A percentile compares a stretch with the other conserved stretches of the same genome.
These are phyloP conservation scores for Moniliella sp. DNA, from an alignment of 1,284 basidiomycete species.

Conservation along the genomic window DNA sequence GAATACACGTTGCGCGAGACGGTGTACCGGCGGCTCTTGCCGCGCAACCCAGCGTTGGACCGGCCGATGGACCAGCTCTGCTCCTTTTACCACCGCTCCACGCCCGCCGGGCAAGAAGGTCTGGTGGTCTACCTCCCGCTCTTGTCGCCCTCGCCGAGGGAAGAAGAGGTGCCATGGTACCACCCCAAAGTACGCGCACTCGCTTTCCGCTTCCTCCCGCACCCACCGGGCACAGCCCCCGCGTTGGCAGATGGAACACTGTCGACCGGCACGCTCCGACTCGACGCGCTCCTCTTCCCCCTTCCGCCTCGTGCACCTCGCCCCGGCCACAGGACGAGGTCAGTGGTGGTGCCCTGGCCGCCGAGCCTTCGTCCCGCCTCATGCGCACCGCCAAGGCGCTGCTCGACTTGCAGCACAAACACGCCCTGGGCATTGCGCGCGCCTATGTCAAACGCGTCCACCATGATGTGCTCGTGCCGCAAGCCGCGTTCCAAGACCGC, in stretches of 20 bases:
- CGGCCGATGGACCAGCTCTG: constrained; percentile 13
- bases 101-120: constrained; percentile 4
- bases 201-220: constrained; percentile 11
- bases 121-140: constrained; percentile 10
- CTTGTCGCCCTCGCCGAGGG: not conserved
- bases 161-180: constrained; percentile 20
- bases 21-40: constrained; percentile 5
- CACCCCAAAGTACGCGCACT: constrained; percentile 24
- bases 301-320: not conserved
- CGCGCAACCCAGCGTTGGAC: constrained; percentile 9
- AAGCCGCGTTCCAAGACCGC: constrained; percentile 65
- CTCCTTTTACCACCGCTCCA: constrained; percentile 1
- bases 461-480: constrained; percentile 59
- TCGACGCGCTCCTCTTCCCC: constrained; percentile 6
- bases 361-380: too few species aligned
- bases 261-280: constrained; percentile 1
- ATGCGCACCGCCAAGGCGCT: constrained; percentile 59
- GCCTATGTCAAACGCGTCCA: constrained; percentile 64
- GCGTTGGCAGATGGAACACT: not conserved
- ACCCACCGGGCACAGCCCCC: not conserved
- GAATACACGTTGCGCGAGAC: not conserved
- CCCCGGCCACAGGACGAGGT: too few species aligned
- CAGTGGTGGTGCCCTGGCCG: too few species aligned
- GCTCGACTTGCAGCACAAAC: constrained; percentile 59
- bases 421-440: constrained; percentile 57